Evolutionary conservation across 2,329 filamentous ascomycete genomes (phyloP).

Genomic region (Cytospora paraplurivora): DNA sequence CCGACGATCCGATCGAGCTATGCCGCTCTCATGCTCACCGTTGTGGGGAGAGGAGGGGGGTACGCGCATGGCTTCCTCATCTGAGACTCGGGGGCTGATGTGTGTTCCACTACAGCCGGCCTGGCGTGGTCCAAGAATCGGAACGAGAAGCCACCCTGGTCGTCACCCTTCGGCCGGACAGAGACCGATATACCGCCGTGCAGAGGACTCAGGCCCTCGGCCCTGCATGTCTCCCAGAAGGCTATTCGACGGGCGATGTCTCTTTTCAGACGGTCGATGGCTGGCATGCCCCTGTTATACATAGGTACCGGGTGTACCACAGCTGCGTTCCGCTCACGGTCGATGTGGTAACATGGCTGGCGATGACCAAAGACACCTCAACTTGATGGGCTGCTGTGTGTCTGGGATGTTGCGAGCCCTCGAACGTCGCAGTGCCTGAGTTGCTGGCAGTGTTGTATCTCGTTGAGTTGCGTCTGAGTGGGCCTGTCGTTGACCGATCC

Average conservation of each 20-base stretch:
- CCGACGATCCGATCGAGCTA: background rate
- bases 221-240: constrained; percentile 14
- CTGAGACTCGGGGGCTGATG: constrained; percentile 12
- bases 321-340: background rate
- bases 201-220: constrained; percentile 15
- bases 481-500: constrained; percentile 25
- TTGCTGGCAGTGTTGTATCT: constrained; percentile 18
- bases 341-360: background rate
- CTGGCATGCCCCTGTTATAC: background rate
- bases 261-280: background rate
- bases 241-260: background rate
- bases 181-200: constrained; percentile 23
- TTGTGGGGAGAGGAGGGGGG: constrained; percentile 2
- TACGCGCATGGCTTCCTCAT: constrained; percentile 7
- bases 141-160: constrained; percentile 18
- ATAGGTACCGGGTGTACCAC: background rate
- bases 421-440: too few species aligned
- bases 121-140: constrained; percentile 17
- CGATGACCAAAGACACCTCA: background rate
- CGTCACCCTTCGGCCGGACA: constrained; percentile 23
- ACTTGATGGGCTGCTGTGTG: background rate
- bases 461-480: constrained; percentile 18
- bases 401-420: background rate
- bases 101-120: constrained; percentile 19
- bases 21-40: background rate